These are phyloP conservation scores for Astrothelium macrocarpum DNA, from an alignment of 495 filamentous ascomycete genomes.

Conservation along the genomic window DNA sequence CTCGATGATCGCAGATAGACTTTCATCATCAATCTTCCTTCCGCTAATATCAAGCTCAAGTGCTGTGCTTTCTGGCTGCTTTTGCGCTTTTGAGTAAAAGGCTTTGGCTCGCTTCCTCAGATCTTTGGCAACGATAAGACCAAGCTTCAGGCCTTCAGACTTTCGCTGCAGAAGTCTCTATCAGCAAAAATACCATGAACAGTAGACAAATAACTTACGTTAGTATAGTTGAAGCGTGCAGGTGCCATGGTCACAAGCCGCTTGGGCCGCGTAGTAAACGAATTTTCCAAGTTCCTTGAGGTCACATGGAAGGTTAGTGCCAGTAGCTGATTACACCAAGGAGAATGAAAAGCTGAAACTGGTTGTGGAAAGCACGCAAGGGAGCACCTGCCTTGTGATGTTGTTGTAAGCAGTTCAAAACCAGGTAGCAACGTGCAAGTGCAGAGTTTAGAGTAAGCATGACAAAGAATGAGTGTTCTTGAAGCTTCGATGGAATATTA, in stretches of 20 bases:
- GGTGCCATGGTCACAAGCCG: not conserved
- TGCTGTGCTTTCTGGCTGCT: constrained; percentile 11
- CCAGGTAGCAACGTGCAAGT: not conserved
- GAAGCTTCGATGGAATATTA: not conserved
- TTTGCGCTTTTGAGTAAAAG: constrained; percentile 13
- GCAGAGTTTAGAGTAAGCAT: not conserved
- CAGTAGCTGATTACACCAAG: not conserved
- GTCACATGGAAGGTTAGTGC: not conserved
- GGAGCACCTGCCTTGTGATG: constrained; percentile 3
- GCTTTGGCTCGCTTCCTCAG: constrained; percentile 30
- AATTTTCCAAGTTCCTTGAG: not conserved
- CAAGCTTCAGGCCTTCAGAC: constrained; percentile 38
- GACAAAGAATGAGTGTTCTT: not conserved
- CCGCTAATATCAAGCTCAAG: constrained; percentile 41
- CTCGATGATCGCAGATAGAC: constrained; percentile 34
- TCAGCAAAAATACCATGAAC: not conserved
- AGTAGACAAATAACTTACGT: constrained; percentile 12
- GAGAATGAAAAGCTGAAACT: not conserved
- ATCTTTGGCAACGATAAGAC: constrained; percentile 37
- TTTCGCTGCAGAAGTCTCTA: constrained; percentile 28
- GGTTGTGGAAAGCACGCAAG: not conserved
- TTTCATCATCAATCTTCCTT: constrained; percentile 38
- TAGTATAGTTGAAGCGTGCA: constrained; percentile 22
- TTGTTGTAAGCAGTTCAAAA: not conserved
- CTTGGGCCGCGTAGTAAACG: not conserved